Conservation (phyloP, 495 filamentous ascomycete species). For the Xylaria grammica region DNA sequence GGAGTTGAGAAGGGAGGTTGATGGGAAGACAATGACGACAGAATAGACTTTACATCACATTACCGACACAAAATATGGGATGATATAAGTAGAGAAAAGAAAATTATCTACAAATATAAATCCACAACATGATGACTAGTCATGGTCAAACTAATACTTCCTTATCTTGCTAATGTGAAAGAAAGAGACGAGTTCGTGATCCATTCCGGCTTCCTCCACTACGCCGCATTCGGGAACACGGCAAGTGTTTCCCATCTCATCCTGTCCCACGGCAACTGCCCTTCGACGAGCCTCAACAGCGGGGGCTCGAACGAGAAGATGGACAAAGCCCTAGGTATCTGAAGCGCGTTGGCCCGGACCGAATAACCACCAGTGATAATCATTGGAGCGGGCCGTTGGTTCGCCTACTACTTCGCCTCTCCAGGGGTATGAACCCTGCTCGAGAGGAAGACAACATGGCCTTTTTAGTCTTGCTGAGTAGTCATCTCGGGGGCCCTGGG, state of each 20-base stretch:
- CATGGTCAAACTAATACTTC: background rate
- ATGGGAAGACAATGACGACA: background rate
- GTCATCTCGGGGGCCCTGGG: background rate
- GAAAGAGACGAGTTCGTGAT: slow-evolving; percentile 11
- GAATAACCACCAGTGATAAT: slow-evolving; percentile 11
- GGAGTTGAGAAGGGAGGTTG: background rate
- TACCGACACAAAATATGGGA: background rate
- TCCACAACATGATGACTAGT: slow-evolving; percentile 4
- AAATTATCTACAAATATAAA: background rate
- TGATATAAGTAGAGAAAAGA: background rate
- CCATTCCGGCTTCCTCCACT: background rate
- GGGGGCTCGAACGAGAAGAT: slow-evolving; percentile 2
- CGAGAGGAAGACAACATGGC: background rate
- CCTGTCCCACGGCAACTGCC: slow-evolving; percentile 7
- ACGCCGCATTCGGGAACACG: slow-evolving; percentile 19
- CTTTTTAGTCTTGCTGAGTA: background rate
- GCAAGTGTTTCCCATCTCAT: slow-evolving; percentile 9
- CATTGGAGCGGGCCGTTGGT: slow-evolving; percentile 6
- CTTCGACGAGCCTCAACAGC: background rate
- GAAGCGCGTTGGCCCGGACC: slow-evolving; percentile 8
- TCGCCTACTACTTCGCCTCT: background rate
- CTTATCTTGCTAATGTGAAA: background rate
- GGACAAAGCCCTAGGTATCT: background rate
- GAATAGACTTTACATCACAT: background rate
- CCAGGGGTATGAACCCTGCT: slow-evolving; percentile 11